These are phyloP conservation scores for Ramichloridium luteum DNA, from an alignment of 2,329 filamentous ascomycete genomes.

Conservation along the genomic window DNA sequence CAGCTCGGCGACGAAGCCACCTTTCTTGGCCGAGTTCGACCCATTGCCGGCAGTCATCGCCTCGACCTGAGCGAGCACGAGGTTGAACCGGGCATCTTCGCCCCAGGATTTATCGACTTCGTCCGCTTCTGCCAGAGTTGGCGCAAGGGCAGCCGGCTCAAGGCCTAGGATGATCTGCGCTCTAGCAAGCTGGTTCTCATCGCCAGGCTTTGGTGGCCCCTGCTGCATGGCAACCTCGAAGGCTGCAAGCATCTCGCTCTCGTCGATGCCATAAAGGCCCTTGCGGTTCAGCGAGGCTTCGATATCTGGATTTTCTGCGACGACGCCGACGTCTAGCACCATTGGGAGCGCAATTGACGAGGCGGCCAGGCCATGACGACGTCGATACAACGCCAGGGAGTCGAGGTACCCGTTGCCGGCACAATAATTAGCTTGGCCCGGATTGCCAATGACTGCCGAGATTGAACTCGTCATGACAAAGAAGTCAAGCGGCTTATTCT, in stretches of 20 bases:
- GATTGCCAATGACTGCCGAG: conserved; percentile 14
- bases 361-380: conserved; percentile 13
- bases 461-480: conserved; percentile 21
- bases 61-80: no score
- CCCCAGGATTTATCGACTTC: background rate
- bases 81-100: background rate
- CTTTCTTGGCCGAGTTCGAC: no score
- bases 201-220: no score
- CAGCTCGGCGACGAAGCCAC: no score
- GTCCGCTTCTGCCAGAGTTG: background rate
- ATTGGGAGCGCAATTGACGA: conserved; percentile 21
- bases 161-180: conserved; percentile 1
- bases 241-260: background rate
- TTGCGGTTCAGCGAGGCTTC: background rate
- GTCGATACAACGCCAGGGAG: conserved; percentile 18
- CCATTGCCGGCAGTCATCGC: no score
- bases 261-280: background rate
- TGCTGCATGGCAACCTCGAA: background rate
- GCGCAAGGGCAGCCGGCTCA: background rate
- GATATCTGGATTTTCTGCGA: conserved; percentile 6
- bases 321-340: conserved; percentile 19
- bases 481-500: conserved; percentile 18
- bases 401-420: conserved; percentile 15
- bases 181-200: conserved; percentile 1
- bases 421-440: conserved; percentile 17